These are phyloP conservation scores for Apiospora arundinis DNA, from an alignment of 2,329 filamentous ascomycete species.

Conservation along the genomic window DNA sequence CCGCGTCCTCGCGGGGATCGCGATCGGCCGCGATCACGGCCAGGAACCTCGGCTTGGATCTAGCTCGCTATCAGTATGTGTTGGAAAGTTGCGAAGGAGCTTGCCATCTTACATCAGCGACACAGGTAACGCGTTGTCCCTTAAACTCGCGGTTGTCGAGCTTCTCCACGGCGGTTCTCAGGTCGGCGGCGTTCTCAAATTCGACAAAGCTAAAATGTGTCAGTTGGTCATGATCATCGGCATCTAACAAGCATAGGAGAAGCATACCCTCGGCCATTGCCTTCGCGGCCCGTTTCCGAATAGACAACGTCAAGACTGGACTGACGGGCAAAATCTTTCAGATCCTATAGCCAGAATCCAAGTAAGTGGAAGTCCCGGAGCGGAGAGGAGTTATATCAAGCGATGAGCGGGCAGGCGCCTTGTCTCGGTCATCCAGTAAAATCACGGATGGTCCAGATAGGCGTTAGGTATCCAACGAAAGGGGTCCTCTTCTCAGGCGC, in stretches of 20 bases:
- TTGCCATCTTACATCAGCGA: conserved; percentile 75
- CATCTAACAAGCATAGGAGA: neutral
- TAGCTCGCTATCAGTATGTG: conserved; percentile 40
- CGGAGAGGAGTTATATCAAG: conserved; percentile 39
- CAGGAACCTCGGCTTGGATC: conserved; percentile 80
- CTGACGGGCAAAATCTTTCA: conserved; percentile 98
- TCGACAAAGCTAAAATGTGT: conserved; percentile 80
- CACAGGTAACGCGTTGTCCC: conserved; percentile 82
- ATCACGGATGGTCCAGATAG: conserved; percentile 31
- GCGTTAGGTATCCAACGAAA: conserved; percentile 36
- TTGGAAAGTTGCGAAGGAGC: conserved; percentile 23
- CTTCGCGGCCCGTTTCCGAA: conserved; percentile 92
- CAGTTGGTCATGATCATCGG: conserved; percentile 7
- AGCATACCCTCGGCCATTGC: conserved; percentile 87
- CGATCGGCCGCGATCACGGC: conserved; percentile 75
- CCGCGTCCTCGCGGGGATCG: conserved; percentile 74
- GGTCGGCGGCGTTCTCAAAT: conserved; percentile 90
- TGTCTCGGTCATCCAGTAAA: conserved; percentile 21
- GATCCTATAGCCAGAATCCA: conserved; percentile 86
- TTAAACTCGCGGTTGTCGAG: conserved; percentile 94
- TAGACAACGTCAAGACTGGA: conserved; percentile 98
- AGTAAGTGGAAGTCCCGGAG: conserved; percentile 77
- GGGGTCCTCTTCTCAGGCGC: conserved; percentile 36
- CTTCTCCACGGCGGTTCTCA: conserved; percentile 92
- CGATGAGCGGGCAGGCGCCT: conserved; percentile 32